Conservation (phyloP, 257 asterid species). For the Dorcoceras hygrometricum region DNA sequence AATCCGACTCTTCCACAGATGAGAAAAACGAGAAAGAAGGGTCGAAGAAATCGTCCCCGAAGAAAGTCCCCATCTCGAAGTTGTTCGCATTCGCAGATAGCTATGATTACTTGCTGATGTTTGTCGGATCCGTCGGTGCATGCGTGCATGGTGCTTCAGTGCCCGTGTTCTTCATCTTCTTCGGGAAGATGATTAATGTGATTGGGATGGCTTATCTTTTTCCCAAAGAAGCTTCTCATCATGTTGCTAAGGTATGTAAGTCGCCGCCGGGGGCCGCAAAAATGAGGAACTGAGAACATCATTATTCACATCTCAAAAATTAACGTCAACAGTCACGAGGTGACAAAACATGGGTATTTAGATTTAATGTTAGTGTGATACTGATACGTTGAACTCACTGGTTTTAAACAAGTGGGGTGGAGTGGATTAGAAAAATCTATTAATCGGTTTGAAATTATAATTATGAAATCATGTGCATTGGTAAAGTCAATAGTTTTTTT, state of each 20-base stretch:
- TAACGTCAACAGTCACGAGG: too few species aligned
- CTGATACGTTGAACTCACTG: too few species aligned
- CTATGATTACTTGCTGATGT: constrained; percentile 71
- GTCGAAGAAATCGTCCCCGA: constrained; percentile 4
- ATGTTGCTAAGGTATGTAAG: constrained; percentile 65
- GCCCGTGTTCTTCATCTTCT: constrained; percentile 93
- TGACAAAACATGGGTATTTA: too few species aligned
- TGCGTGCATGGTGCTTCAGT: constrained; percentile 95
- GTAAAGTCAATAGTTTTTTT: too few species aligned
- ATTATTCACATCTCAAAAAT: too few species aligned
- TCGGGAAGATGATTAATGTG: constrained; percentile 78
- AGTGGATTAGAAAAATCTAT: too few species aligned
- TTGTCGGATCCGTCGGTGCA: constrained; percentile 73
- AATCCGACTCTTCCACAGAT: neutral
- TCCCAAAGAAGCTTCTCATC: constrained; percentile 75
- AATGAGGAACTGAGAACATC: too few species aligned
- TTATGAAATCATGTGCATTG: too few species aligned
- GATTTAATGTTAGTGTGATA: too few species aligned
- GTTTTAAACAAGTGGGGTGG: too few species aligned
- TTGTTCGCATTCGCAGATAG: constrained; percentile 75
- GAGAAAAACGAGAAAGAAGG: constrained; percentile 19
- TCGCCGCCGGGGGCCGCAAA: too few species aligned
- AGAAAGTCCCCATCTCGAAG: constrained; percentile 44
- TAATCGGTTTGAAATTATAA: too few species aligned
- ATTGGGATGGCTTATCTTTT: constrained; percentile 86